Evolutionary conservation across 1,139 yeast species (phyloP), one percentile per base, ranked within the genome.

Genomic region (Casaregolazyma suthepensis): DNA sequence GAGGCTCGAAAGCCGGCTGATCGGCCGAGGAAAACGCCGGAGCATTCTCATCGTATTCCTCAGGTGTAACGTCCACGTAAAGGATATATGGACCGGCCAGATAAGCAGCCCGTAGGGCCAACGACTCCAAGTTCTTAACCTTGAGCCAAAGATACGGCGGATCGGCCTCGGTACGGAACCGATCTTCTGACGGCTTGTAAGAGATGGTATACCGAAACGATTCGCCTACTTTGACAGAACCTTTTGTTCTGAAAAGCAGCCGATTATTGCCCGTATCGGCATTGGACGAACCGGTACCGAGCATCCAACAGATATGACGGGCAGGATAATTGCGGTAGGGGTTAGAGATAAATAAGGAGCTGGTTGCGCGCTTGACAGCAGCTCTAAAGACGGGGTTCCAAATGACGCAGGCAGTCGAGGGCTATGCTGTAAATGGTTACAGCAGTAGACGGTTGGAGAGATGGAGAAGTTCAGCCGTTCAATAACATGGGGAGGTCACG

Each of bases 61-160:
- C 79, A 0, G 87, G 77, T 50, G 83, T 72, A 51, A 94, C 83
- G 68, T 93, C 97, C 20, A 85, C 93, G 63, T 91, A 93, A 1
- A 93, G 67, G n/a, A 87, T 79, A 64, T 82, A 91, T 0, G 99
- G 99, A 0, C 98, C 99, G 45, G 90, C 84, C 23, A 93, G 71
- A 65, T 85, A 88, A 0, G 96, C 96, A 0, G 98, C 96, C 48
- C 97, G 71, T 61, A 87, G 71, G 0, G 96, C 82, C 10, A 87
- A 68, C 54, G 83, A 81, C 63, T 89, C 96, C 5, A 75, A 75
- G 67, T 93, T 93, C 61, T 81, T 82, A 43, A 93, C 78, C 59
- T 81, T 82, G 15, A 91, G 72, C 81, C 83, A 86, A 7, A 84
- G 61, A 18, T 53, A 26, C 43, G 54, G 55, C 50, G 56, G 51